These are phyloP conservation scores for Lanmaoa rubissima DNA, from an alignment of 768 basidiomycete species.

Conservation along the genomic window DNA sequence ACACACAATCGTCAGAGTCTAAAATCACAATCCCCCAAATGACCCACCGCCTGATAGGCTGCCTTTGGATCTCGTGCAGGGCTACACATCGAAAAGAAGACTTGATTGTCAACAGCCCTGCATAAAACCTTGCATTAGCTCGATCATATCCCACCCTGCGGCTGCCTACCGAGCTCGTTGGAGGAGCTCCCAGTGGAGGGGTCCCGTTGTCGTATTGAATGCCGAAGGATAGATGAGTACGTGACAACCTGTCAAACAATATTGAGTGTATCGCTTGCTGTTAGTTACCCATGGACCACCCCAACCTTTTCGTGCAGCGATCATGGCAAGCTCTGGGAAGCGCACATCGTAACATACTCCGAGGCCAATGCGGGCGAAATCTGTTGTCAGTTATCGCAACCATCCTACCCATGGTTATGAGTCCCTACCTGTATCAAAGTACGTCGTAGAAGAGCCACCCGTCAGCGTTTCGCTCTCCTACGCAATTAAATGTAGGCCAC, in stretches of 20 bases:
- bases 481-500: slow-evolving; percentile 4
- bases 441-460: slow-evolving; percentile 69
- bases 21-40: background rate
- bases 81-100: slow-evolving; percentile 95
- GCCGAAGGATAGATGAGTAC: slow-evolving; percentile 90
- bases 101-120: slow-evolving; percentile 94
- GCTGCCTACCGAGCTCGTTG: slow-evolving; percentile 69
- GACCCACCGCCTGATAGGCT: slow-evolving; percentile 81
- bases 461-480: slow-evolving; percentile 89
- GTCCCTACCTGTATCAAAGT: slow-evolving; percentile 79
- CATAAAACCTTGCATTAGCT: slow-evolving; percentile 8
- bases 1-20: background rate
- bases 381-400: slow-evolving; percentile 36
- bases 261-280: background rate
- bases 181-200: slow-evolving; percentile 93
- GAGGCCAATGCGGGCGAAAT: slow-evolving; percentile 95
- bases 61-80: slow-evolving; percentile 84
- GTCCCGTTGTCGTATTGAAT: slow-evolving; percentile 95
- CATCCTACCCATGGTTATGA: background rate
- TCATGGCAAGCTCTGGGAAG: slow-evolving; percentile 92
- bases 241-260: slow-evolving; percentile 62
- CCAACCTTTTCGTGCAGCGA: slow-evolving; percentile 80
- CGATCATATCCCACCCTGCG: background rate
- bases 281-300: background rate
- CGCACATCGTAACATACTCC: slow-evolving; percentile 97